Conservation (phyloP, 2,329 filamentous ascomycete species). For the Nemania sp. region DNA sequence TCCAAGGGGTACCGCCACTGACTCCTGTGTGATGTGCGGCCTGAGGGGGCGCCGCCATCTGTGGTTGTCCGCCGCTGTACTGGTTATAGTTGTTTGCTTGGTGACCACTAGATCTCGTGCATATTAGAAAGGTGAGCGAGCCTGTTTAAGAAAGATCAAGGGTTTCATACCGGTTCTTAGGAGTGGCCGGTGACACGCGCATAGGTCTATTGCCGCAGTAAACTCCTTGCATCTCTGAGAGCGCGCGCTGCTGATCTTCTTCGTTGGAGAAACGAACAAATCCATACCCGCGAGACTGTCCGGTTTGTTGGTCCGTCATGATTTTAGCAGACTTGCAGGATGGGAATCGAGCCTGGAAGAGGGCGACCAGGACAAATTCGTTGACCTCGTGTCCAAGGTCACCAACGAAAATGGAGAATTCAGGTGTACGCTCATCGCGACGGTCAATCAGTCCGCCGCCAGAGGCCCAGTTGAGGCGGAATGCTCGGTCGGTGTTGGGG, state of each 20-base stretch:
- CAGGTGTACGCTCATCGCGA: constrained; percentile 92
- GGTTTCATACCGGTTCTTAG: constrained; percentile 77
- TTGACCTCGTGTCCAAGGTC: constrained; percentile 98
- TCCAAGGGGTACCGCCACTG: constrained; percentile 38
- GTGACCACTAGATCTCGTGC: constrained; percentile 40
- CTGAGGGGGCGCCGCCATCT: constrained; percentile 46
- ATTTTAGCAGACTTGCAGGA: constrained; percentile 99
- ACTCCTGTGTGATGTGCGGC: constrained; percentile 50
- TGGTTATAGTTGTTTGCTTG: constrained; percentile 47
- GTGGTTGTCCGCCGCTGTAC: constrained; percentile 41
- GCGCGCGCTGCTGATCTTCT: constrained; percentile 91
- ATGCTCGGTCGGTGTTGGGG: constrained; percentile 90
- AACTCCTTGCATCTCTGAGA: constrained; percentile 98
- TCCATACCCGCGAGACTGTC: constrained; percentile 95
- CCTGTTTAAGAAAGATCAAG: background rate
- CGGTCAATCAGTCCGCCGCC: constrained; percentile 94
- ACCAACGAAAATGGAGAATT: constrained; percentile 97
- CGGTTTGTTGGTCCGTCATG: constrained; percentile 98
- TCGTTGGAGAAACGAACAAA: constrained; percentile 98
- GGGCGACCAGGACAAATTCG: constrained; percentile 94
- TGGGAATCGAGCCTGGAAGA: constrained; percentile 95
- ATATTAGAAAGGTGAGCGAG: constrained; percentile 16
- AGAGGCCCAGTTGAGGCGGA: constrained; percentile 99
- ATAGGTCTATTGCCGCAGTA: constrained; percentile 99
- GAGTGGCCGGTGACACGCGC: constrained; percentile 96